These are phyloP conservation scores for Penicillium desertorum DNA, from an alignment of 495 filamentous ascomycete genomes.

Conservation along the genomic window DNA sequence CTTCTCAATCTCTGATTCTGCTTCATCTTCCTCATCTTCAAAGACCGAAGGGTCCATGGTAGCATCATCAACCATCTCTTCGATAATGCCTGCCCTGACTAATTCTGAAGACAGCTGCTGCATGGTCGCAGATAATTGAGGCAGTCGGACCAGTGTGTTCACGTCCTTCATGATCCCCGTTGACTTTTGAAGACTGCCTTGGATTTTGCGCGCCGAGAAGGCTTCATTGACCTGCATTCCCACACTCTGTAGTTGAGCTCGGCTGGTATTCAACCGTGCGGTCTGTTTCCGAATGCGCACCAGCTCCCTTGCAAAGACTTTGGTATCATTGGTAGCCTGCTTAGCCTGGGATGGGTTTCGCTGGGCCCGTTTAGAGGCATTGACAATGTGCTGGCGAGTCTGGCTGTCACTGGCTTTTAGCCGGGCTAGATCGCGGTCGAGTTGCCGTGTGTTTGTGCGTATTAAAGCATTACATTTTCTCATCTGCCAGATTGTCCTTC, in stretches of 20 bases:
- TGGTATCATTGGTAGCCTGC: slow-evolving; percentile 74
- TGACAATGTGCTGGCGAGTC: slow-evolving; percentile 80
- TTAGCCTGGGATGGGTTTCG: slow-evolving; percentile 70
- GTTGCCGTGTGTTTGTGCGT: slow-evolving; percentile 85
- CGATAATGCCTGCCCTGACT: slow-evolving; percentile 92
- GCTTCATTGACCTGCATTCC: slow-evolving; percentile 98
- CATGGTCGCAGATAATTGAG: slow-evolving; percentile 89
- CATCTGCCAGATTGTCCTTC: slow-evolving; percentile 55
- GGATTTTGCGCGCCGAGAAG: slow-evolving; percentile 93
- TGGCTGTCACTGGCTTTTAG: slow-evolving; percentile 76
- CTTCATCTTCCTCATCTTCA: slow-evolving; percentile 85
- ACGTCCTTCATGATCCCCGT: slow-evolving; percentile 98
- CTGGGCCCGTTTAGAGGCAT: slow-evolving; percentile 74
- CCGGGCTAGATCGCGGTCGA: slow-evolving; percentile 85
- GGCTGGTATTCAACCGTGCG: slow-evolving; percentile 72
- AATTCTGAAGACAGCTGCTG: slow-evolving; percentile 81
- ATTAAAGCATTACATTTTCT: slow-evolving; percentile 94
- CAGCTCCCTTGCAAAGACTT: slow-evolving; percentile 84
- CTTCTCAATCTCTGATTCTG: slow-evolving; percentile 88
- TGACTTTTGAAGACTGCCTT: slow-evolving; percentile 81
- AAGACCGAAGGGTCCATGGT: slow-evolving; percentile 69
- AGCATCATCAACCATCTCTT: slow-evolving; percentile 91
- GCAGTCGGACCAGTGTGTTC: slow-evolving; percentile 78
- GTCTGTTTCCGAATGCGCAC: slow-evolving; percentile 76
- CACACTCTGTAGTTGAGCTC: slow-evolving; percentile 89